A percentile compares a stretch with the other conserved stretches of the same genome.
Conservation (phyloP, 352 stramenopile species). For the Pythium biforme region DNA sequence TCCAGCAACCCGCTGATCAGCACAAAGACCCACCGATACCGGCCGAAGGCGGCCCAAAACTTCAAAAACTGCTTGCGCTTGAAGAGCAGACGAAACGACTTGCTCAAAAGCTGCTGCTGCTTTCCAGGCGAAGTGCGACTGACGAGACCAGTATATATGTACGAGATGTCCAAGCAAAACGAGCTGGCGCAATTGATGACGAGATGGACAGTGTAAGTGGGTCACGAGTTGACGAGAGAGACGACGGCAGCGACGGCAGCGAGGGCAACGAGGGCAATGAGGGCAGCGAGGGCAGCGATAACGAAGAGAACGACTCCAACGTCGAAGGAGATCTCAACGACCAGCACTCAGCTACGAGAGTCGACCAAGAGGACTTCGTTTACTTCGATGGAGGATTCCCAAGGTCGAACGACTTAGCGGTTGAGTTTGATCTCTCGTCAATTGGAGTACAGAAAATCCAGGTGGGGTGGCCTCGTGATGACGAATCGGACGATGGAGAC, state of each 20-base stretch:
- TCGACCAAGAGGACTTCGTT: slow-evolving; percentile 10
- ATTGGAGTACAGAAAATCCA: slow-evolving; percentile 60
- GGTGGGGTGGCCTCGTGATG: slow-evolving; percentile 33
- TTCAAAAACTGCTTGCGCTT: slow-evolving; percentile 24
- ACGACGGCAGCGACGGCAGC: background rate
- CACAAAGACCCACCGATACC: background rate
- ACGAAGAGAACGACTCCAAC: background rate
- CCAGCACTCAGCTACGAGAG: background rate
- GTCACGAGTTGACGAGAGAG: background rate
- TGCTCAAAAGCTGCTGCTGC: slow-evolving; percentile 14
- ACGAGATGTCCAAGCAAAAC: background rate
- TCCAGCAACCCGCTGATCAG: background rate
- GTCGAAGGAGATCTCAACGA: background rate
- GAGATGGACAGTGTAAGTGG: background rate
- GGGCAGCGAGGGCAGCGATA: background rate
- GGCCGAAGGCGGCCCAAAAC: background rate
- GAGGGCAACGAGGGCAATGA: background rate
- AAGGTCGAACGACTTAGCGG: slow-evolving; percentile 11
- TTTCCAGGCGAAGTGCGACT: background rate
- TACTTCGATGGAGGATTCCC: slow-evolving; percentile 5
- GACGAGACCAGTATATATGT: background rate
- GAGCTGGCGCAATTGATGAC: background rate
- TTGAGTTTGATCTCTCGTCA: slow-evolving; percentile 40
- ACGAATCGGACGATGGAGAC: background rate
- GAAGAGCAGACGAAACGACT: slow-evolving; percentile 22